A percentile compares a stretch with the other conserved stretches of the same genome.
Evolutionary conservation across 768 basidiomycete genomes (phyloP).

Genomic region (Amanita exitialis): DNA sequence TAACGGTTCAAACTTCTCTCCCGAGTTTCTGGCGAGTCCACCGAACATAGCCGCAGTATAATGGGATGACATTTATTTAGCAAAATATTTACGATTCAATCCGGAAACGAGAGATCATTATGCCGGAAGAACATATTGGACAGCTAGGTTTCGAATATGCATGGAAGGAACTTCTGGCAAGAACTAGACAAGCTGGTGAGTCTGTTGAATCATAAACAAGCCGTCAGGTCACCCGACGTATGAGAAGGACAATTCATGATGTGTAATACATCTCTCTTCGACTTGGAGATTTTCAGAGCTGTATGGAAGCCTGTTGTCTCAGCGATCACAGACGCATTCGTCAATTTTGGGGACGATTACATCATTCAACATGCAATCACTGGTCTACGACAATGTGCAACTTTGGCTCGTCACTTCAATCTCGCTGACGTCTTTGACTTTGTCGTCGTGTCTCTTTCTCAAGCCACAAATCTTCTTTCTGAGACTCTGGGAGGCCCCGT

Average conservation of each 20-base stretch:
- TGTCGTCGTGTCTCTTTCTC: conserved; percentile 86
- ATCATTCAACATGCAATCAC: conserved; percentile 90
- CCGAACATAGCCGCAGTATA: background rate
- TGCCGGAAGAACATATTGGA: conserved; percentile 97
- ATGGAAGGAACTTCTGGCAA: conserved; percentile 89
- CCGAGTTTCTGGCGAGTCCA: conserved; percentile 68
- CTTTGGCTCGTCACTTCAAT: conserved; percentile 78
- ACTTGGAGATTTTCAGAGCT: conserved; percentile 88
- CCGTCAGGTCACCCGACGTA: background rate
- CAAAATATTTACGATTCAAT: conserved; percentile 91
- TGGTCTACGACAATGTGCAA: conserved; percentile 96
- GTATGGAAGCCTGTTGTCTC: conserved; percentile 90
- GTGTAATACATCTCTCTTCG: conserved; percentile 74
- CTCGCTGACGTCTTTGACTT: conserved; percentile 96
- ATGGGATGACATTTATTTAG: conserved; percentile 27
- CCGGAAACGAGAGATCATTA: conserved; percentile 86
- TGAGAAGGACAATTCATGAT: conserved; percentile 53
- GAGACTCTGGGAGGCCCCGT: conserved; percentile 61
- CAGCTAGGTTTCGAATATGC: conserved; percentile 97
- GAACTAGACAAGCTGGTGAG: conserved; percentile 73
- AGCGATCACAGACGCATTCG: conserved; percentile 94
- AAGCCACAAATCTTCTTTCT: conserved; percentile 80
- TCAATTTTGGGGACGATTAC: conserved; percentile 93
- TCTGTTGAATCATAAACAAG: conserved; percentile 5
- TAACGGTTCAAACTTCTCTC: conserved; percentile 69